phyloP scores from a whole-genome alignment of 768 basidiomycete genomes.

The Leccinum barrowsii region DNA sequence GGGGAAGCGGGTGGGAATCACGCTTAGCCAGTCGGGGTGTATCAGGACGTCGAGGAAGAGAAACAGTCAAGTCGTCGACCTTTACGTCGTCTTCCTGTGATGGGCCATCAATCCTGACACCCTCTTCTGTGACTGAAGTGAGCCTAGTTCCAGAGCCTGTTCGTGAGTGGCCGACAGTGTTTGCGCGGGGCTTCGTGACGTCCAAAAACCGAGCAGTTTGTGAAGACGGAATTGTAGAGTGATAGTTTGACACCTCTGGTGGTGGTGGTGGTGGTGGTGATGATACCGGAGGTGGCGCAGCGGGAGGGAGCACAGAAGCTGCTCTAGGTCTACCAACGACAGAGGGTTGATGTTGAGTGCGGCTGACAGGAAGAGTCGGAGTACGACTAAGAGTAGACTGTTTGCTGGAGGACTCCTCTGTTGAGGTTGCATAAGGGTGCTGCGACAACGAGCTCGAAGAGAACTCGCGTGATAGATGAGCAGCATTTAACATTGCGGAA shows the following conservation, averaged over 20 bases:
- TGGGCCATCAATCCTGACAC: slow-evolving; percentile 36
- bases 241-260: slow-evolving; percentile 35
- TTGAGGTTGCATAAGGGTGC: slow-evolving; percentile 52
- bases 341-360: slow-evolving; percentile 23
- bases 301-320: slow-evolving; percentile 59
- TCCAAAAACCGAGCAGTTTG: slow-evolving; percentile 34
- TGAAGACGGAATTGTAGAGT: slow-evolving; percentile 30
- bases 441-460: slow-evolving; percentile 22
- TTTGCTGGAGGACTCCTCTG: slow-evolving; percentile 35
- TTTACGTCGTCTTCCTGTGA: slow-evolving; percentile 24
- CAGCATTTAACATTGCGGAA: slow-evolving; percentile 40
- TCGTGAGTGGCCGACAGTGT: slow-evolving; percentile 50
- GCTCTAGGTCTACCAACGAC: slow-evolving; percentile 45
- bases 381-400: slow-evolving; percentile 30
- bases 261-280: slow-evolving; percentile 60
- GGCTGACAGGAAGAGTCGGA: slow-evolving; percentile 33
- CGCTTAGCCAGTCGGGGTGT: slow-evolving; percentile 41
- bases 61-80: slow-evolving; percentile 30
- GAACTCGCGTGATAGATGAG: slow-evolving; percentile 30
- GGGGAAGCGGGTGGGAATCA: slow-evolving; percentile 66
- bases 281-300: slow-evolving; percentile 59
- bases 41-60: slow-evolving; percentile 36
- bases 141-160: slow-evolving; percentile 56
- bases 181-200: slow-evolving; percentile 42
- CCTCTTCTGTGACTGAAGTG: slow-evolving; percentile 62